Base-by-base conservation (phyloP, 1,139 yeast species). In the Candida labiduridarum region DNA sequence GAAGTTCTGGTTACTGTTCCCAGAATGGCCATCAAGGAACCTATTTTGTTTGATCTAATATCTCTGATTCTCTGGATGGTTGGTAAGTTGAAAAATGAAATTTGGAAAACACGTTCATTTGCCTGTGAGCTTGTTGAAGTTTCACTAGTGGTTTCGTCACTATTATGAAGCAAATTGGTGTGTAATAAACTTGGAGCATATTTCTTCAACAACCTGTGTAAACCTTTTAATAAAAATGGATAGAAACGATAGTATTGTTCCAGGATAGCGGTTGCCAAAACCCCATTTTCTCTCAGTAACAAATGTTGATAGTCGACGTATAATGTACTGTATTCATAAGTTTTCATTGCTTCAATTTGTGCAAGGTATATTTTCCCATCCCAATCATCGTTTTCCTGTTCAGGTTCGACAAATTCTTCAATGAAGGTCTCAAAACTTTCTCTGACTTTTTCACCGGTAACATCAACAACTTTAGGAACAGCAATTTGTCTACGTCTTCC, bases 1-100 rank as follows among this genome's bases (percentile, higher is more conserved):
- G 96, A 88, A 1, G 99, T 91, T 67, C 99, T 80, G 0, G 99
- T 94, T 2, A 95, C 97, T 0, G 99, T 95, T 46, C 99, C 99
- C 36, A 95, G 85, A 35, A 94, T 88, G 11, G 96, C 78, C 75
- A 90, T 79, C 55, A 94, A 77, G 8, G 89, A 78, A 15, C 99
- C 99, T 53, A 94, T 88, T 59, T 87, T 87, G 59, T 89, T 96
- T 1, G 97, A 89, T 60, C 95, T 81, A 51, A 94, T 79, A 62
- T 94, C 99, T 63, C 99, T 83, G 58, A 94, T 88, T 66, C 97
- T 81, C 63, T 89, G 84, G 16, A 88, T 80, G 1, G 90, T 75
- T 1, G 98, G 96, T 55, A 94, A 70, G 64, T 91, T 91, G 73
- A 87, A 90, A 63, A 95, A 89, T 11, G 97, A 87, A 50, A 95